Evolutionary conservation across 371 early-diverging fungal species (phyloP).

Genomic region (Saksenaea oblongispora): DNA sequence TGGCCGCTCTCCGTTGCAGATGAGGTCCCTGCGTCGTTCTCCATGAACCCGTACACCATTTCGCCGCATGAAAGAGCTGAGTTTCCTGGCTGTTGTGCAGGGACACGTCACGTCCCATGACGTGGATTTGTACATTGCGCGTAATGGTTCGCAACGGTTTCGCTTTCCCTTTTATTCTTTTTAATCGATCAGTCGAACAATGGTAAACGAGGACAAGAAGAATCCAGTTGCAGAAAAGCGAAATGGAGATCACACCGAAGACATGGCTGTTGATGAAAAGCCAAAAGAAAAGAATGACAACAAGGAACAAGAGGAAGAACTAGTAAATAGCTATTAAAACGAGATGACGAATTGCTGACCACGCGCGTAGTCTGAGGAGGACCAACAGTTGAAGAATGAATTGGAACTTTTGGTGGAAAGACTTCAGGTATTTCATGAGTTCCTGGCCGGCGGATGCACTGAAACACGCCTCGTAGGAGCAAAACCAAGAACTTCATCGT

Average conservation of each 20-base stretch:
- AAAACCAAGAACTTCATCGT: slow-evolving; percentile 72
- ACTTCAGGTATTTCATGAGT: slow-evolving; percentile 60
- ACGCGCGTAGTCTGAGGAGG: slow-evolving; percentile 88
- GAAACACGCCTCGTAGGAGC: slow-evolving; percentile 52
- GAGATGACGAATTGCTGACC: slow-evolving; percentile 8
- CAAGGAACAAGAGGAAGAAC: slow-evolving; percentile 51
- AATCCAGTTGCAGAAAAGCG: slow-evolving; percentile 13
- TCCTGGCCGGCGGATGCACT: slow-evolving; percentile 4
- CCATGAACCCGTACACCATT: not conserved
- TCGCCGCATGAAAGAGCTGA: not conserved
- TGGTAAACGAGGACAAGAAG: slow-evolving; percentile 25
- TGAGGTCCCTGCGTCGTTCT: slow-evolving; percentile 2
- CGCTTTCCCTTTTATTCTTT: slow-evolving; percentile 4
- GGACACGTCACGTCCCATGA: slow-evolving; percentile 6
- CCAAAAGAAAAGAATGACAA: slow-evolving; percentile 44
- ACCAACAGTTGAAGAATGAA: slow-evolving; percentile 89
- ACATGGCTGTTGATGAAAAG: slow-evolving; percentile 27
- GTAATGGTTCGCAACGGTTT: not conserved
- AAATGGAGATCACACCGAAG: slow-evolving; percentile 19
- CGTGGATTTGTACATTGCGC: not conserved
- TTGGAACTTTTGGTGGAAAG: slow-evolving; percentile 93
- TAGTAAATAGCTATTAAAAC: slow-evolving; percentile 26
- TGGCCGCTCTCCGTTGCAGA: not conserved
- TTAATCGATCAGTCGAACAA: slow-evolving; percentile 13
- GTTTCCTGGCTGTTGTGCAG: not conserved